Base-by-base conservation (phyloP, 163 green algal genomes). In the Botryococcus braunii region DNA sequence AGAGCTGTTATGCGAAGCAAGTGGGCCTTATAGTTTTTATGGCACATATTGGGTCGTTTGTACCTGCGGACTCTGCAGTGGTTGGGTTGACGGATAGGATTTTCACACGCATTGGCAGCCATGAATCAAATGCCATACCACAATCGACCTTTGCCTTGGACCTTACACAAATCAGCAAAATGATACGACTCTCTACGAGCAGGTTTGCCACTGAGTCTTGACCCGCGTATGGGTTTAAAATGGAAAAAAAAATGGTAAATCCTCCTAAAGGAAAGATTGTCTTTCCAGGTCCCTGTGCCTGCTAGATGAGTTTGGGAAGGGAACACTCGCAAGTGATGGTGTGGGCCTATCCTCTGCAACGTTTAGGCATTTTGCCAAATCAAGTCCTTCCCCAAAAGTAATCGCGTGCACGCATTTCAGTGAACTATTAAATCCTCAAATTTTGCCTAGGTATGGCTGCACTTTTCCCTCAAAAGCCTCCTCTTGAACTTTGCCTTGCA, bases 291-390 rank as follows among this genome's bases (percentile, higher is more conserved):
- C 90, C 38, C 71, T 96, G 52, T 77, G 89, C 37, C 76, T 98
- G 7, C 75, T 97, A 0, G 92, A 98, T 68, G 92, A 98, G 75
- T 97, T 97, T 77, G 92, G 92, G 4, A 98, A 96, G 70, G 89
- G 89, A 63, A 95, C 89, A 0, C 72, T 93, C 32, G 69, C 81
- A 3, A 68, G 76, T 4, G 89, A 95, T 70, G 89, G 89, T 2
- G 78, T 90, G 4, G 89, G 85, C n/a, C 79, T 95, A 52, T 70
- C 90, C 39, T 77, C 76, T 27, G 77, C 79, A 3, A 71, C 79
- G 13, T 66, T 95, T 38, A 40, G 74, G 21, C 72, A 84, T 58
- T 87, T 91, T 64, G 72, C 76, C 0, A n/a, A 5, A 4, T 35
- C 57, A 27, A 31, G 38, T 34, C 25, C 61, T 27, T 69, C 87